Percentiles rank a stretch among this genome's conserved stretches.
phyloP scores from a whole-genome alignment of 768 basidiomycete genomes.

The Leccinum fibrillosum region DNA sequence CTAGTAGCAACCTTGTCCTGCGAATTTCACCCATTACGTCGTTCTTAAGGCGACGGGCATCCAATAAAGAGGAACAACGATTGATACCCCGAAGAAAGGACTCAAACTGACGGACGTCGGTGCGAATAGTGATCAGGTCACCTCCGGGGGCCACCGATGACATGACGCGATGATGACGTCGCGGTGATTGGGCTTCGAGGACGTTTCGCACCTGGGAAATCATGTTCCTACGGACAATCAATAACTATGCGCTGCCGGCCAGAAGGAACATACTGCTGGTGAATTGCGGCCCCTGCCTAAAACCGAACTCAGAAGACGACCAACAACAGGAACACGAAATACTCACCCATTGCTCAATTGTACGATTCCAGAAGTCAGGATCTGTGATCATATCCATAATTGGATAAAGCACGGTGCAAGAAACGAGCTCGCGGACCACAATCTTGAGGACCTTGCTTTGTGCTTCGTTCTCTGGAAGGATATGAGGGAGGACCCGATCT shows the following conservation, averaged over 20 bases:
- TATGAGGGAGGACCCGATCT: conserved; percentile 63
- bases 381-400: conserved; percentile 91
- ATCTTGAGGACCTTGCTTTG: conserved; percentile 67
- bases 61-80: conserved; percentile 76
- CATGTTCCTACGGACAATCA: conserved; percentile 52
- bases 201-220: conserved; percentile 86
- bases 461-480: conserved; percentile 76
- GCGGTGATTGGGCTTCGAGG: conserved; percentile 74
- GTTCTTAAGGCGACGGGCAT: conserved; percentile 87
- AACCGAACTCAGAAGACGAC: conserved; percentile 6
- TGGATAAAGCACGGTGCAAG: conserved; percentile 81
- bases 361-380: conserved; percentile 95
- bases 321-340: conserved; percentile 1
- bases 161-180: conserved; percentile 41
- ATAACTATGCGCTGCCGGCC: conserved; percentile 8
- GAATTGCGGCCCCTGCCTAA: conserved; percentile 66
- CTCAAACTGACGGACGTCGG: conserved; percentile 82
- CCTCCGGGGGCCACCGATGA: conserved; percentile 42
- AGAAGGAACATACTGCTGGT: conserved; percentile 50
- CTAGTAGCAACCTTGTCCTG: conserved; percentile 68
- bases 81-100: conserved; percentile 85
- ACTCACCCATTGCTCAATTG: conserved; percentile 88
- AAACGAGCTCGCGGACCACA: conserved; percentile 76
- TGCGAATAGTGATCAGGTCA: conserved; percentile 79
- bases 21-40: conserved; percentile 92